phyloP scores from a whole-genome alignment of 2,329 filamentous ascomycete genomes.

The Ophiostoma australiae region DNA sequence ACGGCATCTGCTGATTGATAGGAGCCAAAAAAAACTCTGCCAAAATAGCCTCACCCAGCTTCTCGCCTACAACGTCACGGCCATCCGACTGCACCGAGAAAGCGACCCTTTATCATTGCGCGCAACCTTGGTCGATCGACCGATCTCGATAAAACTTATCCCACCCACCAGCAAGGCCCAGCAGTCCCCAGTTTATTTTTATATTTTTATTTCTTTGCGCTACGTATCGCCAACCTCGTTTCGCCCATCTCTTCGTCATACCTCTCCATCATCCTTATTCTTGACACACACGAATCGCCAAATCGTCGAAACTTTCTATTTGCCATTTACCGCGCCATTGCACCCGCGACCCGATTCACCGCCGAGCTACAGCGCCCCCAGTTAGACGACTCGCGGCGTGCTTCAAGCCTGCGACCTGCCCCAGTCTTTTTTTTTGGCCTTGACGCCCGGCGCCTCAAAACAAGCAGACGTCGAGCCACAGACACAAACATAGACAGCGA shows the following conservation, averaged over 20 bases:
- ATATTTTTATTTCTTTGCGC: slow-evolving; percentile 18
- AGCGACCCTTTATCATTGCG: not conserved
- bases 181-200: slow-evolving; percentile 15
- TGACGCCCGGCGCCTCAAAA: slow-evolving; percentile 12
- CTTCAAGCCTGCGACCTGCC: not conserved
- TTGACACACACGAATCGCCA: not conserved
- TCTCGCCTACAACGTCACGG: not conserved
- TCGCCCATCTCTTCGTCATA: not conserved
- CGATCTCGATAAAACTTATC: not conserved
- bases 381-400: slow-evolving; percentile 1
- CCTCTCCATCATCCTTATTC: not conserved
- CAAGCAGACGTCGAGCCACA: not conserved
- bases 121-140: slow-evolving; percentile 7
- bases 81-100: not conserved
- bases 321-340: not conserved
- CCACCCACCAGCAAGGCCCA: slow-evolving; percentile 3
- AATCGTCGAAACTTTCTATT: not conserved
- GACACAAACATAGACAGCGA: not conserved
- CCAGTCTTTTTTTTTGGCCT: slow-evolving; percentile 7
- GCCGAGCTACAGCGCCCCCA: not conserved
- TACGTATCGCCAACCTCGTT: slow-evolving; percentile 14
- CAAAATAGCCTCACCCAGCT: not conserved
- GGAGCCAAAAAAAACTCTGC: not conserved
- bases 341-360: not conserved
- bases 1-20: not conserved